Evolutionary conservation across 2,329 filamentous ascomycete species (phyloP).

Genomic region (Fusarium sp.): DNA sequence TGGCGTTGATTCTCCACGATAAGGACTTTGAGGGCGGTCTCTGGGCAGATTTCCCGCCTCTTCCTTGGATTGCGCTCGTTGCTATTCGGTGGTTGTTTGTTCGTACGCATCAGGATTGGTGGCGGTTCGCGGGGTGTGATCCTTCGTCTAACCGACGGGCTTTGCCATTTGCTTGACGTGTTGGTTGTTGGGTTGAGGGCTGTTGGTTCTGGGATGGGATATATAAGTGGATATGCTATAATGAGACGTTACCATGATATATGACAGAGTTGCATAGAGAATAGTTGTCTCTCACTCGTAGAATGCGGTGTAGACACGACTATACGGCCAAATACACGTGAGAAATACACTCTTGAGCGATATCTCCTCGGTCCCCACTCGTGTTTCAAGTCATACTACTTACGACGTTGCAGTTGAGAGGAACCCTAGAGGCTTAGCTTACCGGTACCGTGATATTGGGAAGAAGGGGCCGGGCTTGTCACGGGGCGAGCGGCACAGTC

Average conservation of each 20-base stretch:
- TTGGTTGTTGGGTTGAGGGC: not conserved
- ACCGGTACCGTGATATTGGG: conserved; percentile 1
- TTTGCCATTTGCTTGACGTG: conserved; percentile 47
- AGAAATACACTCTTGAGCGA: not conserved
- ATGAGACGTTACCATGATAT: not conserved
- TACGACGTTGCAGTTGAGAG: not conserved
- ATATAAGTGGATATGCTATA: not conserved
- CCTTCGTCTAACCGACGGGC: conserved; percentile 44
- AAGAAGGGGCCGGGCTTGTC: not conserved
- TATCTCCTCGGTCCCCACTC: not conserved
- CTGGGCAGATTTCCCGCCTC: conserved; percentile 40
- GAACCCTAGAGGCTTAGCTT: not conserved
- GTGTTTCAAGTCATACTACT: not conserved
- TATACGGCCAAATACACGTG: not conserved
- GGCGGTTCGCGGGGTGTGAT: conserved; percentile 49
- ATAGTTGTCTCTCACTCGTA: not conserved
- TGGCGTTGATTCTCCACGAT: conserved; percentile 42
- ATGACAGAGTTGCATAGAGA: not conserved
- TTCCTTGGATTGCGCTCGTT: conserved; percentile 42
- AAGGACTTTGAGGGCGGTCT: conserved; percentile 40
- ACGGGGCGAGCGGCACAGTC: not conserved
- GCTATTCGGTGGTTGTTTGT: conserved; percentile 48
- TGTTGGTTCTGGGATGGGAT: not conserved
- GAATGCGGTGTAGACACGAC: not conserved
- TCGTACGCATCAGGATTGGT: conserved; percentile 48